Conservation (phyloP, 768 basidiomycete species). For the Mycena chlorophos region DNA sequence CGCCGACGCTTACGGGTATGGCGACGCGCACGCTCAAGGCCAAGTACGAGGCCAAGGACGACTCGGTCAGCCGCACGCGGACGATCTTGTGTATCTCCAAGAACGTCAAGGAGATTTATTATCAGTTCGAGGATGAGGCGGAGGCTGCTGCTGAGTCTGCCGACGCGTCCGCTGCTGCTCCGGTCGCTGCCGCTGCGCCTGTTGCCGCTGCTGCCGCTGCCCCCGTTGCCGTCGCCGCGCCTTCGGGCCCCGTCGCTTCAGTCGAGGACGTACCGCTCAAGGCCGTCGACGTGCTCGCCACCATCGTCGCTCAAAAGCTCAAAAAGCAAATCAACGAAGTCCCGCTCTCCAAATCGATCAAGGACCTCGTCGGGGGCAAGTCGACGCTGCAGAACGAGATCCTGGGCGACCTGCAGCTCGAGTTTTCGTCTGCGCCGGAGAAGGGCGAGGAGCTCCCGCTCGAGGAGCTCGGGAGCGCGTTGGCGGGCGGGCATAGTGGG, state of each 20-base stretch:
- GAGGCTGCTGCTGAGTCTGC: conserved; percentile 44
- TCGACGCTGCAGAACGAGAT: conserved; percentile 99
- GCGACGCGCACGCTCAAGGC: conserved; percentile 86
- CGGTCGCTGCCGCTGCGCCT: conserved; percentile 40
- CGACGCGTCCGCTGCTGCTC: conserved; percentile 32
- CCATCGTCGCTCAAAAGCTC: conserved; percentile 95
- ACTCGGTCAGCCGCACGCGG: conserved; percentile 76
- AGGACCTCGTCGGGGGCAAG: conserved; percentile 97
- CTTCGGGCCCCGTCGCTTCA: conserved; percentile 64
- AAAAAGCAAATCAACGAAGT: conserved; percentile 94
- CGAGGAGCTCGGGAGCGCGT: conserved; percentile 88
- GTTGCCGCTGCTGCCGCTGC: conserved; percentile 42
- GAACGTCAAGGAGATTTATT: conserved; percentile 96
- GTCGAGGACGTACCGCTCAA: conserved; percentile 92
- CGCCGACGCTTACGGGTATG: conserved; percentile 95
- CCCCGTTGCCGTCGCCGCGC: conserved; percentile 44
- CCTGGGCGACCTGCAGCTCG: conserved; percentile 92
- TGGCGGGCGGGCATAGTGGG: conserved; percentile 81
- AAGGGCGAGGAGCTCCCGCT: conserved; percentile 97
- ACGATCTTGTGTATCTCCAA: conserved; percentile 91
- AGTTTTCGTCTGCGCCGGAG: conserved; percentile 93
- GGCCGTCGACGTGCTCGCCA: conserved; percentile 81
- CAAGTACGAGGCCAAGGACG: conserved; percentile 90
- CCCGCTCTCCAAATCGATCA: conserved; percentile 90
- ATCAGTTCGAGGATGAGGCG: conserved; percentile 90